Base-by-base conservation (phyloP, 2,329 filamentous ascomycete species). In the Hansfordia pulvinata region DNA sequence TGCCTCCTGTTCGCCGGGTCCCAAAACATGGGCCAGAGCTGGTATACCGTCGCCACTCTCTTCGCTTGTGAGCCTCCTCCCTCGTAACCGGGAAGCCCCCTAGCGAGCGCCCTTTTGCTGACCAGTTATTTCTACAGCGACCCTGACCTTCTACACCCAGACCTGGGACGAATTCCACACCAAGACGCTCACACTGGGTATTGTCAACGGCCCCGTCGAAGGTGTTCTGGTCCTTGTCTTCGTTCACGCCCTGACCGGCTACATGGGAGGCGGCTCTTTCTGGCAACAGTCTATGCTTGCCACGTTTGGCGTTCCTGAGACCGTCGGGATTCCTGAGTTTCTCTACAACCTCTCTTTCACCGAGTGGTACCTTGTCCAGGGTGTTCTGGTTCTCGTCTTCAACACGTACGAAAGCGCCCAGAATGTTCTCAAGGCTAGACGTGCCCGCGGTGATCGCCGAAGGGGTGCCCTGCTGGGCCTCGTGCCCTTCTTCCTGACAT, bases 101-200 rank as follows among this genome's bases (percentile, higher is more conserved):
- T n/a, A n/a, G n/a, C n/a, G n/a, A n/a, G n/a, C n/a, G n/a, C n/a
- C 13, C 17, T 17, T 11, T 26, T 25, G 23, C 33, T 35, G 16
- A 32, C 36, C 37, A 30, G n/a, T 18, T n/a, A n/a, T n/a, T 3
- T 13, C 10, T n/a, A 25, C 34, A 84, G 78, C 81, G 6, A 72
- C 88, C 32, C 63, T 92, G 42, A 94, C 90, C n/a, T 98, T 98
- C 54, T 96, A 96, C 53, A 79, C 96, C 21, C 90, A 96, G 52
- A 96, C 90, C 18, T 98, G 90, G 90, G 90, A 98, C 47, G 90
- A 96, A 52, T 98, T 96, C 57, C 88, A 96, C 58, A 98, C 90
- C 27, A 86, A 94, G 53, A 90, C 86, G 3, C 69, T 98, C 25
- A 94, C 85, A 2, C 70, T 98, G 5, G 90, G 90, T 32, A 60